Percentiles rank a stretch among this genome's conserved stretches.
Conservation (phyloP, 148 eudicot species). For the Spergularia marina region DNA sequence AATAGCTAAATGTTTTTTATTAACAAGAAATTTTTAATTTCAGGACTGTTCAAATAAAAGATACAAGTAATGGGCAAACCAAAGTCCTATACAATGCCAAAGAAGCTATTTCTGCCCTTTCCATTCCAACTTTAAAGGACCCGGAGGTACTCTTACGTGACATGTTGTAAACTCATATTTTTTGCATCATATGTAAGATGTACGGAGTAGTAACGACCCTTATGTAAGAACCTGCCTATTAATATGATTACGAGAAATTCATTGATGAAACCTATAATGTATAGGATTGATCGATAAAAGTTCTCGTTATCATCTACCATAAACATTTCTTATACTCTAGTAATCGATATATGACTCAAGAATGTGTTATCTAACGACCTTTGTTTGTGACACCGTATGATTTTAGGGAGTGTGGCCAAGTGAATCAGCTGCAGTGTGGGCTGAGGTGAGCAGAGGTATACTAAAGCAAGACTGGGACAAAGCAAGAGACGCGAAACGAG, state of each 20-base stretch:
- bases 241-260: too few relatives aligned
- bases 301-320: too few relatives aligned
- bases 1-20: not conserved
- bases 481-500: conserved; percentile 66
- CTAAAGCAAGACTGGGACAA: conserved; percentile 64
- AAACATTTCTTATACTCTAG: too few relatives aligned
- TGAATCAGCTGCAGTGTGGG: conserved; percentile 77
- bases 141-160: conserved; percentile 41
- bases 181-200: too few relatives aligned
- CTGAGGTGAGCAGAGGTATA: conserved; percentile 58
- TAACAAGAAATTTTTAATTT: not conserved
- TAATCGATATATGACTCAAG: not conserved
- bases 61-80: conserved; percentile 35
- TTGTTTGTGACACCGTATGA: not conserved
- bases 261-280: too few relatives aligned
- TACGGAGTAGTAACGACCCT: too few relatives aligned
- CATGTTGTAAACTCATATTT: too few relatives aligned
- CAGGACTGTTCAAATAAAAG: conserved; percentile 59
- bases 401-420: conserved; percentile 46
- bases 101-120: conserved; percentile 49
- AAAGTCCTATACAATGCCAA: conserved; percentile 57
- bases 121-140: conserved; percentile 49
- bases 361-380: not conserved
- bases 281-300: too few relatives aligned
- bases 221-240: too few relatives aligned